phyloP scores from a whole-genome alignment of 73 alveolate species.

The Durusdinium trenchii region DNA sequence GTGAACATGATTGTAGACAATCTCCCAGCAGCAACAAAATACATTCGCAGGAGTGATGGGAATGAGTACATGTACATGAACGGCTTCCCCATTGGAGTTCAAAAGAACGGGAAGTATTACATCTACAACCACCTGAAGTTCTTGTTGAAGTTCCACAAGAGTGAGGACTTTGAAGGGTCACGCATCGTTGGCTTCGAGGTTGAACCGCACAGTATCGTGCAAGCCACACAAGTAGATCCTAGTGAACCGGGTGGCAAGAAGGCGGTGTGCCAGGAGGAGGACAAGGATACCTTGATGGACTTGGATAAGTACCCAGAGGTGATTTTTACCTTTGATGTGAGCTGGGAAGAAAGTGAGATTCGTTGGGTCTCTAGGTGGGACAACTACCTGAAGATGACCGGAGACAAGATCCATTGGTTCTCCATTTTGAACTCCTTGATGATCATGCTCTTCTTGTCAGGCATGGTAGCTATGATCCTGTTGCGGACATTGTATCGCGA shows the following conservation, averaged over 20 bases:
- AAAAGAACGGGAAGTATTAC: slow-evolving; percentile 85
- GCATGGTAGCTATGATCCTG: slow-evolving; percentile 94
- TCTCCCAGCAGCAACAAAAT: slow-evolving; percentile 37
- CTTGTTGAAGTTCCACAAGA: slow-evolving; percentile 53
- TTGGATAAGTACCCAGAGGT: slow-evolving; percentile 38
- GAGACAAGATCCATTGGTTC: slow-evolving; percentile 92
- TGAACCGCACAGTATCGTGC: slow-evolving; percentile 78
- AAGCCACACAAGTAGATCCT: slow-evolving; percentile 79
- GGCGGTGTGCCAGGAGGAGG: slow-evolving; percentile 44
- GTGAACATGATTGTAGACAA: slow-evolving; percentile 88
- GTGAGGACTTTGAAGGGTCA: slow-evolving; percentile 61
- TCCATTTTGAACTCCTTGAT: slow-evolving; percentile 91
- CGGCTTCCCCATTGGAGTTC: slow-evolving; percentile 88
- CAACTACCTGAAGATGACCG: slow-evolving; percentile 94
- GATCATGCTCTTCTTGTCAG: slow-evolving; percentile 96
- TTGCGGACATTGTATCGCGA: slow-evolving; percentile 91
- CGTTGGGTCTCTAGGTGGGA: slow-evolving; percentile 94
- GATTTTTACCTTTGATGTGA: slow-evolving; percentile 50
- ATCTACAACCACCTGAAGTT: slow-evolving; percentile 87
- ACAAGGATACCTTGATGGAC: slow-evolving; percentile 47
- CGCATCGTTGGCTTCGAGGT: slow-evolving; percentile 93
- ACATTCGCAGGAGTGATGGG: not conserved
- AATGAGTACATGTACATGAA: slow-evolving; percentile 60
- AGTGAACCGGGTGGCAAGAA: slow-evolving; percentile 47
- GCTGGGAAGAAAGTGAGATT: slow-evolving; percentile 46